These are phyloP conservation scores for Entomortierella lignicola DNA, from an alignment of 192 early-diverging fungal species.

Conservation along the genomic window DNA sequence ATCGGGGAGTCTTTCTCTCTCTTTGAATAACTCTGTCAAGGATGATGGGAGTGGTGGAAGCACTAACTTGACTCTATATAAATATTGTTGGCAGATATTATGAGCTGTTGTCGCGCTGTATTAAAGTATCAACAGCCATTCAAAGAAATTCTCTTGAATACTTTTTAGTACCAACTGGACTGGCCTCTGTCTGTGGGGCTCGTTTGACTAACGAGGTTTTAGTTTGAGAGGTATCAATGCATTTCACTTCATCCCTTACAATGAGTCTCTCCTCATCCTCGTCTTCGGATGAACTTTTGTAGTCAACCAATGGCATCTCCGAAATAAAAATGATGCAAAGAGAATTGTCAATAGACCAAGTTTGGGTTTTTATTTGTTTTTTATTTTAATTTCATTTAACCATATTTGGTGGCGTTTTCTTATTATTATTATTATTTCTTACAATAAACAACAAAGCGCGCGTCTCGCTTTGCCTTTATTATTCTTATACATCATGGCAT, in stretches of 20 bases:
- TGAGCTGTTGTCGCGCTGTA: too few species aligned
- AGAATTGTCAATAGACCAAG: too few species aligned
- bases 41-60: conserved; percentile 36
- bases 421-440: conserved; percentile 16
- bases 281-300: conserved; percentile 43
- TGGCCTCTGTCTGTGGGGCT: background rate
- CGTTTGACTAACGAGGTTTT: background rate
- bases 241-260: background rate
- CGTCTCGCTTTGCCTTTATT: background rate
- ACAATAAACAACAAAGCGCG: background rate
- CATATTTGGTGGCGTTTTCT: conserved; percentile 36
- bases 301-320: conserved; percentile 43
- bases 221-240: background rate
- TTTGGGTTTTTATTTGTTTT: too few species aligned
- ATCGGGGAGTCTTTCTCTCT: conserved; percentile 23
- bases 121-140: background rate
- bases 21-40: conserved; percentile 38
- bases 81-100: background rate
- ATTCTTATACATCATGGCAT: conserved; percentile 10
- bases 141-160: background rate
- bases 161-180: background rate
- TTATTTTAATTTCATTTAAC: conserved; percentile 20
- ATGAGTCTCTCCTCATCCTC: background rate
- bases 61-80: conserved; percentile 19
- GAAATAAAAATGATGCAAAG: background rate